Evolutionary conservation across 176 grass and related monocot genomes (phyloP).

Genomic region (Oryza longistaminata): DNA sequence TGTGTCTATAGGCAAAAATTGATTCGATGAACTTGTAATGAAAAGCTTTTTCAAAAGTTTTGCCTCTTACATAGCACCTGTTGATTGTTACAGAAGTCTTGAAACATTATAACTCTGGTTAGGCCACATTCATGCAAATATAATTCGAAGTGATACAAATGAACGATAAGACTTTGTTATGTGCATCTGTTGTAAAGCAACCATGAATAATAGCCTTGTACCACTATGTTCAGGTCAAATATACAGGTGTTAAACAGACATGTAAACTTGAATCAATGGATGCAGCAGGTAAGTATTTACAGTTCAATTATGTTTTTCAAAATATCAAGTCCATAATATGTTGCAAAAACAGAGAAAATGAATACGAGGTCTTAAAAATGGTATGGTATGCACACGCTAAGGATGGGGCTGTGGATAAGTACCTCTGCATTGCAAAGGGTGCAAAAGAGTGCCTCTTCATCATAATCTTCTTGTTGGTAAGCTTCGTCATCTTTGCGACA

Average conservation of each 20-base stretch:
- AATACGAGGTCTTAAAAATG: neutral
- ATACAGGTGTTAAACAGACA: neutral
- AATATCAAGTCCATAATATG: conserved; percentile 10
- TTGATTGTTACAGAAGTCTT: neutral
- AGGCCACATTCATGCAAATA: conserved; percentile 2
- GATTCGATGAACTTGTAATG: neutral
- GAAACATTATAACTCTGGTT: neutral
- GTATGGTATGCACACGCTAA: neutral
- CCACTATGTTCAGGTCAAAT: neutral
- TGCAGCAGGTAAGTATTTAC: conserved; percentile 3
- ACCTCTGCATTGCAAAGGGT: conserved; percentile 94
- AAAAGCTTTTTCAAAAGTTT: neutral
- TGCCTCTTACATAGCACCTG: neutral
- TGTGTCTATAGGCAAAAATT: neutral
- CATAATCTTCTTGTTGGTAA: conserved; percentile 64
- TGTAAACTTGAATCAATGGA: conserved; percentile 11
- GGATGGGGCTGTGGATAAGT: neutral
- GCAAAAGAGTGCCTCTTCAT: conserved; percentile 93
- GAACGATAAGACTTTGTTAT: conserved; percentile 1
- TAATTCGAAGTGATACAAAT: conserved; percentile 11
- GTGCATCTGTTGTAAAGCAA: neutral
- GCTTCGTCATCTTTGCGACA: conserved; percentile 71
- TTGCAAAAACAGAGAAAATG: conserved; percentile 20
- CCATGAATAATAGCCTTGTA: neutral
- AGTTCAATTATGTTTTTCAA: conserved; percentile 3